Conservation (phyloP, 441 rosid genomes). For the Gossypium davidsonii region DNA sequence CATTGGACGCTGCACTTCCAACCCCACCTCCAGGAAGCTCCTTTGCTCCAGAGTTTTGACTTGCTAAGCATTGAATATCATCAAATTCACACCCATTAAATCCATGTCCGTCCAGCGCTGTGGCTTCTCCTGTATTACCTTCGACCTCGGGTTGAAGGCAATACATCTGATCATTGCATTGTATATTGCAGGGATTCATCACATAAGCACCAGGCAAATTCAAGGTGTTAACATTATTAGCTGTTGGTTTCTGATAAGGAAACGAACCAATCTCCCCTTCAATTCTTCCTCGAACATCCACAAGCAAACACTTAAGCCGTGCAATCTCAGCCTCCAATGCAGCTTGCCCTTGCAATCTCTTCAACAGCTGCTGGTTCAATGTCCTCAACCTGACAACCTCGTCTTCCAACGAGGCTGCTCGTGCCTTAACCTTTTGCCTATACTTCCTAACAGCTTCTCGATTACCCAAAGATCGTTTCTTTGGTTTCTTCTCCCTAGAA, state of each 20-base stretch:
- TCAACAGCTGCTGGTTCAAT: constrained; percentile 74
- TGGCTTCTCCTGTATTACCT: constrained; percentile 44
- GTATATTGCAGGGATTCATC: constrained; percentile 78
- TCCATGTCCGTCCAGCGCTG: constrained; percentile 36
- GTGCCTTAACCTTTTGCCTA: constrained; percentile 93
- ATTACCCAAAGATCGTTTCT: constrained; percentile 72
- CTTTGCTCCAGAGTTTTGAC: constrained; percentile 36
- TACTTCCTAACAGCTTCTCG: constrained; percentile 90
- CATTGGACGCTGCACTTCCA: constrained; percentile 29
- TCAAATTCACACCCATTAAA: constrained; percentile 60
- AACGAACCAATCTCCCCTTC: constrained; percentile 96
- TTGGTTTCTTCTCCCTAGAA: constrained; percentile 50
- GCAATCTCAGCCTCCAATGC: constrained; percentile 82
- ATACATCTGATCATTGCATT: constrained; percentile 59
- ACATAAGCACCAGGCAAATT: constrained; percentile 39
- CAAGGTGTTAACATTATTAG: constrained; percentile 30
- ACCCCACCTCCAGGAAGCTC: constrained; percentile 32
- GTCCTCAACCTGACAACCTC: constrained; percentile 66
- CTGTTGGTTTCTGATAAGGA: constrained; percentile 73
- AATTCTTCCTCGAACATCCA: constrained; percentile 88
- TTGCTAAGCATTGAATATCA: constrained; percentile 43
- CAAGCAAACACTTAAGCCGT: constrained; percentile 93
- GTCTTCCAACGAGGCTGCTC: constrained; percentile 83
- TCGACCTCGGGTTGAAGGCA: constrained; percentile 56
- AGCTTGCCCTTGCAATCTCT: constrained; percentile 83